phyloP scores from a whole-genome alignment of 805 yeast species.

The Barnettozyma wickerhamii region DNA sequence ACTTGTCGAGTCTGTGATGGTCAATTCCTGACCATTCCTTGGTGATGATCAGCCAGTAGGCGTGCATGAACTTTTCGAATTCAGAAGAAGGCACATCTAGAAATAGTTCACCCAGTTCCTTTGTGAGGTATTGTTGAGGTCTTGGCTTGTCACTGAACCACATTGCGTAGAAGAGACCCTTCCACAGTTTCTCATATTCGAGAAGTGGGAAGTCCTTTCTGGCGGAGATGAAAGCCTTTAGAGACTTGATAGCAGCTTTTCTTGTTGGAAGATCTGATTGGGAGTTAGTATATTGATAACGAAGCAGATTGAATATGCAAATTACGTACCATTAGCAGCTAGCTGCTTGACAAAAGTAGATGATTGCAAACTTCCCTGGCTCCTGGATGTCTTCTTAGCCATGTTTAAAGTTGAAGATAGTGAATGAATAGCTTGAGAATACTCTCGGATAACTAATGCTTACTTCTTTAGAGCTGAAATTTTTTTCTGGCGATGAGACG shows the following conservation, averaged over 20 bases:
- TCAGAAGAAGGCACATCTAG: constrained; percentile 37
- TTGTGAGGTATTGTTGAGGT: constrained; percentile 85
- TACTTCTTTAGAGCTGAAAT: not conserved
- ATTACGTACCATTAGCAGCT: constrained; percentile 67
- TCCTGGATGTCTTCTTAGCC: not conserved
- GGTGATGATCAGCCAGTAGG: constrained; percentile 77
- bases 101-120: constrained; percentile 57
- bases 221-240: constrained; percentile 51
- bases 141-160: constrained; percentile 95
- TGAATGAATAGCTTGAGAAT: too few species aligned
- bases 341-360: constrained; percentile 67
- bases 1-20: constrained; percentile 83
- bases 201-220: constrained; percentile 34
- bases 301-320: too few species aligned
- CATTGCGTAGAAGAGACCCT: constrained; percentile 92
- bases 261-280: constrained; percentile 56
- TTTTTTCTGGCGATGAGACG: constrained; percentile 9
- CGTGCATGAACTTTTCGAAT: constrained; percentile 51
- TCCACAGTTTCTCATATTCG: constrained; percentile 79
- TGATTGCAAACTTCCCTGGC: constrained; percentile 24
- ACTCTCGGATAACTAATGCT: too few species aligned
- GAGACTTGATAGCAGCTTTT: constrained; percentile 64
- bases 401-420: not conserved
- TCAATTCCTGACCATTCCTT: constrained; percentile 85
- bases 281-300: not conserved